Base-by-base conservation (phyloP, 495 filamentous ascomycete genomes). In the Thermochaetoides thermophila region DNA sequence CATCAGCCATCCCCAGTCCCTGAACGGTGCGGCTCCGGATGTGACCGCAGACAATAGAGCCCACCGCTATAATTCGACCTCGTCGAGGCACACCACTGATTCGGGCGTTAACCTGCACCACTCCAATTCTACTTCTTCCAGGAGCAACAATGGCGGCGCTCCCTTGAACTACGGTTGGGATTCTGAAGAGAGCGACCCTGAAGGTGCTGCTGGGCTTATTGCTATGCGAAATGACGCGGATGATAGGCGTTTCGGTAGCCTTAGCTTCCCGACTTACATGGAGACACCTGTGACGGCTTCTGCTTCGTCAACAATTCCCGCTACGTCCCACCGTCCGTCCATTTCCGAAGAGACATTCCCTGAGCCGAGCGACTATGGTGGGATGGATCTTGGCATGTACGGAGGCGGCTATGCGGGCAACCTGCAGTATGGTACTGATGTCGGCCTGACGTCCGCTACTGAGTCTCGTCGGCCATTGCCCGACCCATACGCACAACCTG, bases 141-240 rank as follows among this genome's bases (percentile, higher is more conserved):
- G 64, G 19, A 61, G 58, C 34, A 32, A 23, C 32, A 52, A 52
- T 1, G 27, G 1, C 4, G 30, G 31, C 19, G 29, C 37, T 20
- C 26, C 20, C 18, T 63, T 57, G 1, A 48, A 50, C 4, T 52
- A 54, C 25, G 44, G 52, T 17, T 53, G 45, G 38, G 54, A 59
- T 12, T 57, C 56, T 17, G 64, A 89, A 39, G 81, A 83, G 17
- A 94, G 84, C 45, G 89, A 99, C 41, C 73, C 84, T 0, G 89
- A 99, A 54, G 87, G 83, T 17, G 79, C 80, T 14, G 83, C 81
- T 17, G 89, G 89, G 1, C 58, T 91, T 12, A 73, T 76, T 42
- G 84, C 85, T 46, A 69, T 97, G 68, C 76, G 72, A 21, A 71
- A 82, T 55, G 89, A 94, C 32, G 74, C 85, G 53, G 75, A 94